phyloP scores from a whole-genome alignment of 768 basidiomycete genomes.

The Rhodosporidiobolus odoratus region DNA sequence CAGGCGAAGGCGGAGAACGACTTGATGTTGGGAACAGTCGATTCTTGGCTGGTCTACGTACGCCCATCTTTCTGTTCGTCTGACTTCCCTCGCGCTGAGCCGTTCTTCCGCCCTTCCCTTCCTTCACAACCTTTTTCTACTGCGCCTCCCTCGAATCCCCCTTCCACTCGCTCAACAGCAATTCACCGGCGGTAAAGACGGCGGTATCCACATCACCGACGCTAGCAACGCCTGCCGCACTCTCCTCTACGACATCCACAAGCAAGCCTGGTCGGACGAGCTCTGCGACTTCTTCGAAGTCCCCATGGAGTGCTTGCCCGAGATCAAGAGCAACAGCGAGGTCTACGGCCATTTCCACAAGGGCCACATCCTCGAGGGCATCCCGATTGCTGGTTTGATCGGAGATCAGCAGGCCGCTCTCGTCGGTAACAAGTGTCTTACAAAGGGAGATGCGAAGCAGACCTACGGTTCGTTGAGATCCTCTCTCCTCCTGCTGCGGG shows the following conservation, averaged over 20 bases:
- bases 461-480: constrained; percentile 60
- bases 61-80: too few relatives aligned
- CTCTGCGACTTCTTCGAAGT: constrained; percentile 84
- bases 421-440: constrained; percentile 90
- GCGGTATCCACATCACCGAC: constrained; percentile 76
- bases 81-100: too few relatives aligned
- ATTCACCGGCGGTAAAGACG: constrained; percentile 67
- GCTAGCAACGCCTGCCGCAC: constrained; percentile 96
- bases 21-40: constrained; percentile 87
- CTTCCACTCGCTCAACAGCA: constrained; percentile 53
- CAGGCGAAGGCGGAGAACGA: constrained; percentile 74
- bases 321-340: constrained; percentile 83
- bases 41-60: constrained; percentile 93
- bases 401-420: constrained; percentile 99
- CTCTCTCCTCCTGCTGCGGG: background rate
- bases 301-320: constrained; percentile 67
- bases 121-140: background rate
- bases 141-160: too few relatives aligned
- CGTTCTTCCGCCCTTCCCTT: background rate
- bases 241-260: constrained; percentile 75
- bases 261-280: constrained; percentile 73
- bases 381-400: constrained; percentile 83
- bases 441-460: constrained; percentile 88
- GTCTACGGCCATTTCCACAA: constrained; percentile 69
- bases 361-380: constrained; percentile 51